These are phyloP conservation scores for Metschnikowia similis DNA, from an alignment of 805 yeast genomes.

Conservation along the genomic window DNA sequence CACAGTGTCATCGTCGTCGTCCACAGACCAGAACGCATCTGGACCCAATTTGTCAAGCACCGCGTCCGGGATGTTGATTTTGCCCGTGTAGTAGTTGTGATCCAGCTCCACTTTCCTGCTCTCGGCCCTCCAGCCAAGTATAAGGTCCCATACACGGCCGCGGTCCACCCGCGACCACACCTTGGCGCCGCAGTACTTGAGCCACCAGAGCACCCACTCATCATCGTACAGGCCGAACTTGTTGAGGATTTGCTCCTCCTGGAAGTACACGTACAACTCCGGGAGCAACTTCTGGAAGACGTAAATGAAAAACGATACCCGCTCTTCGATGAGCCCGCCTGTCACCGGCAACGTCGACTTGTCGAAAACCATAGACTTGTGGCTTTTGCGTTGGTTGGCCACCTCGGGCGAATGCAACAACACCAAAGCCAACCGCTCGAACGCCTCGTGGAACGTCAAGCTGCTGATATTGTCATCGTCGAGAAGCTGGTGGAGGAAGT, in stretches of 20 bases:
- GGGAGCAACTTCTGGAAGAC: conserved; percentile 63
- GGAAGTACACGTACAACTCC: conserved; percentile 68
- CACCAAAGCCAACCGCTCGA: conserved; percentile 71
- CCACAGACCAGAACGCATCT: conserved; percentile 57
- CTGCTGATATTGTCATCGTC: conserved; percentile 24
- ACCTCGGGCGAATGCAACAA: conserved; percentile 69
- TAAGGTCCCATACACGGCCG: conserved; percentile 85
- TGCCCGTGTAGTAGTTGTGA: conserved; percentile 28
- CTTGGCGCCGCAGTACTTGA: conserved; percentile 84
- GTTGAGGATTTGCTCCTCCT: conserved; percentile 73
- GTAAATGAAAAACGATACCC: conserved; percentile 64
- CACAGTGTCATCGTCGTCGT: conserved; percentile 13
- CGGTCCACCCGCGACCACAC: conserved; percentile 78
- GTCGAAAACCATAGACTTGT: conserved; percentile 20
- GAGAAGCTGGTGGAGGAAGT: conserved; percentile 20
- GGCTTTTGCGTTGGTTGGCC: conserved; percentile 14
- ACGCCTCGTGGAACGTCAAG: conserved; percentile 62
- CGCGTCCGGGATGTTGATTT: conserved; percentile 25
- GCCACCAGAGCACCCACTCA: conserved; percentile 94
- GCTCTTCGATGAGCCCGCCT: conserved; percentile 63
- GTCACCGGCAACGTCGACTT: conserved; percentile 43
- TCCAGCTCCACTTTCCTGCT: conserved; percentile 27
- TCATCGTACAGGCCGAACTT: conserved; percentile 58
- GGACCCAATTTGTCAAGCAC: conserved; percentile 44
- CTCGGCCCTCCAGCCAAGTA: conserved; percentile 67